phyloP scores from a whole-genome alignment of 805 yeast species.

The Schizosaccharomyces osmophilus region DNA sequence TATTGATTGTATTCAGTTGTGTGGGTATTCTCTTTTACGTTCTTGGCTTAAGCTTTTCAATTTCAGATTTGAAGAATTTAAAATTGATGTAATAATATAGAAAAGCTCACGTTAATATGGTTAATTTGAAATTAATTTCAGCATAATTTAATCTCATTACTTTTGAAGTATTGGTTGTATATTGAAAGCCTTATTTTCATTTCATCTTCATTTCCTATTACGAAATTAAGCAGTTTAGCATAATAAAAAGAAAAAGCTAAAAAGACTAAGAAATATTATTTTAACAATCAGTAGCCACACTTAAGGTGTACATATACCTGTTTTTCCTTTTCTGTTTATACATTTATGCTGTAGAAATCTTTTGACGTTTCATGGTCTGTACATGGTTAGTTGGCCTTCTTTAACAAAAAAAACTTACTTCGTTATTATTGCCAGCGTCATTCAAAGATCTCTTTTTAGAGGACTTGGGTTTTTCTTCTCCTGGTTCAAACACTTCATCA shows the following conservation, averaged over 20 bases:
- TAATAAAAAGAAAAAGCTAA: no score
- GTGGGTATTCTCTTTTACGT: not conserved
- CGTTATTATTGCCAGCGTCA: not conserved
- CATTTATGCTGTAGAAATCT: not conserved
- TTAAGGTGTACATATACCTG: not conserved
- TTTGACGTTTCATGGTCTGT: not conserved
- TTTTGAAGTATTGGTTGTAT: no score
- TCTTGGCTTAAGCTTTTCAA: not conserved
- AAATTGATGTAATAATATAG: not conserved
- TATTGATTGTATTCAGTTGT: not conserved
- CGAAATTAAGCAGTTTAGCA: no score
- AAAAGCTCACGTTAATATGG: no score
- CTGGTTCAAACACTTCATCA: conserved; percentile 54
- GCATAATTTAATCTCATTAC: no score
- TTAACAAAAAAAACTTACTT: not conserved
- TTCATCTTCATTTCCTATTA: no score
- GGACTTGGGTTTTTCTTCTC: conserved; percentile 54
- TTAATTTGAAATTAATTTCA: no score
- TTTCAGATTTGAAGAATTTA: not conserved
- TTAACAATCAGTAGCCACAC: no score
- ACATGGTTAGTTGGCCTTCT: not conserved
- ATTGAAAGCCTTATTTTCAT: no score
- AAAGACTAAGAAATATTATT: no score
- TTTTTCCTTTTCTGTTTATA: not conserved
- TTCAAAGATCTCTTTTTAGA: conserved; percentile 22